Base-by-base conservation (phyloP, 257 asterid genomes). In the Solanum sitiens region DNA sequence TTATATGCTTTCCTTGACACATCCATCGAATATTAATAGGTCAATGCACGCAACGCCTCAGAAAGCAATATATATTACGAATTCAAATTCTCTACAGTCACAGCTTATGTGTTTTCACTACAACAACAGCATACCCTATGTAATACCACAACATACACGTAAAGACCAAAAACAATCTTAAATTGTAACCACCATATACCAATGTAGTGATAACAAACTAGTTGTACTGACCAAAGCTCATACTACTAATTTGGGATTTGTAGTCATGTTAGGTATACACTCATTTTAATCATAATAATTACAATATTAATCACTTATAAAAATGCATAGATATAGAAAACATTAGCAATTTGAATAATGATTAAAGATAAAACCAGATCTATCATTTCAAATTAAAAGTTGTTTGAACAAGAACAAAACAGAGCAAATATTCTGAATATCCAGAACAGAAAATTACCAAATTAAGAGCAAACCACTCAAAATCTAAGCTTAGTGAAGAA, bases 401-500 rank as follows among this genome's bases (percentile, higher is more conserved):
- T 2, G 40, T 79, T 47, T 27, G 8, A 10, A 45, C 67, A 47
- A 30, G 65, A 30, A 30, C 11, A 45, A 47, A 80, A 80, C 11
- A 71, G 42, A 71, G 44, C 6, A 30, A 80, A 47, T 56, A 45
- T 47, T 14, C 67, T 27, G 2, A 47, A 80, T 30, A 30, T 3
- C 15, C 68, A 27, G 18, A 50, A 80, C 2, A 80, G 42, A 44
- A 45, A 45, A 25, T 42, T 77, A 77, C 27, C 85, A 25, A 79
- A 79, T 42, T 44, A 14, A 25, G 25, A 45, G 40, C 40, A 47
- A 47, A 61, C n/a, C 25, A 16, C 80, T 88, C 80, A 91, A 87
- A 91, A 91, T 84, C 93, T 91, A 87, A 91, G 93, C 74, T 91
- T 91, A 85, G 93, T 86, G 18, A 91, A 91, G 89, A 91, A 91